Conservation (phyloP, 2,329 filamentous ascomycete species). For the Cryphonectria parasitica region DNA sequence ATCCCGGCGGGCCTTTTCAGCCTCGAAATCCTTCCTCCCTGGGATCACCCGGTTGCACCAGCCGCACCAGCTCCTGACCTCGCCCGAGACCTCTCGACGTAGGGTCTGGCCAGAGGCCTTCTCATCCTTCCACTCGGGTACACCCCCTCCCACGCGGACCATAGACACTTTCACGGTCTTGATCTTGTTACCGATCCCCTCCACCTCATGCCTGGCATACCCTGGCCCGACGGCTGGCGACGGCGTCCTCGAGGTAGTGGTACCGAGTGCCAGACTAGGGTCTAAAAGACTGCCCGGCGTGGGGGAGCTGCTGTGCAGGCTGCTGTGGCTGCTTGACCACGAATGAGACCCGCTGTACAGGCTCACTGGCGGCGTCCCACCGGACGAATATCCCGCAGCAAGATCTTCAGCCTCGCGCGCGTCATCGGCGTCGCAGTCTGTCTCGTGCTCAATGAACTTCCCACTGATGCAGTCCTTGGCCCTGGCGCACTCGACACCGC, state of each 20-base stretch:
- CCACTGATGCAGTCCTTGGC: slow-evolving; percentile 75
- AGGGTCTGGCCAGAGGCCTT: slow-evolving; percentile 67
- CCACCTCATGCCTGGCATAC: slow-evolving; percentile 85
- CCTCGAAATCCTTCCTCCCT: slow-evolving; percentile 50
- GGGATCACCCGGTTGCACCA: slow-evolving; percentile 85
- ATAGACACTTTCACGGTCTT: slow-evolving; percentile 88
- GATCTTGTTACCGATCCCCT: slow-evolving; percentile 85
- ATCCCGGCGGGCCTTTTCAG: slow-evolving; percentile 24
- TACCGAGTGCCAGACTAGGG: slow-evolving; percentile 27
- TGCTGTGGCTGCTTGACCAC: slow-evolving; percentile 29
- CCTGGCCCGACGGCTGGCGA: slow-evolving; percentile 65
- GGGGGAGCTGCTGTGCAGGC: slow-evolving; percentile 28
- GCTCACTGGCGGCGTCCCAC: slow-evolving; percentile 18
- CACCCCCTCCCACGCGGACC: slow-evolving; percentile 79
- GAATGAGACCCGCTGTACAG: slow-evolving; percentile 30
- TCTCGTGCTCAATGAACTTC: slow-evolving; percentile 78
- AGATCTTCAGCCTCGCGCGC: slow-evolving; percentile 51
- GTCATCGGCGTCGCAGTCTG: slow-evolving; percentile 83
- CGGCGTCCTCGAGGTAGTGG: slow-evolving; percentile 45
- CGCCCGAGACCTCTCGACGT: slow-evolving; percentile 69
- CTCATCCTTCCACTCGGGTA: slow-evolving; percentile 85
- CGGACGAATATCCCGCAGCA: slow-evolving; percentile 23
- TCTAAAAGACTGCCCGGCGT: slow-evolving; percentile 37
- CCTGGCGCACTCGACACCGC: slow-evolving; percentile 87
- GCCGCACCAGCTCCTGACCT: slow-evolving; percentile 81